phyloP scores from a whole-genome alignment of 306 rosid genomes.

The Lotus japonicus region DNA sequence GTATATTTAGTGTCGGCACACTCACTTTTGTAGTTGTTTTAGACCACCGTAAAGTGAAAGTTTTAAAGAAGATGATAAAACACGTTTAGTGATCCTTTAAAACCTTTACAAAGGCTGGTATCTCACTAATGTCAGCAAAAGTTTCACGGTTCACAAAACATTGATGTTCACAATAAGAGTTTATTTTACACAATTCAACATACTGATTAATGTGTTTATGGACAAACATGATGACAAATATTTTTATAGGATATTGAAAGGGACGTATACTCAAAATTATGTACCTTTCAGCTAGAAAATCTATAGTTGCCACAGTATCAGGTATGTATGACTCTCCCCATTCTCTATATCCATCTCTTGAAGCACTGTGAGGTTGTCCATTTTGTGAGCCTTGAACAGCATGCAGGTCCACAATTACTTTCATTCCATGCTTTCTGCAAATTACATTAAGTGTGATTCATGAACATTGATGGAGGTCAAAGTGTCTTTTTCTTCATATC shows the following conservation, averaged over 20 bases:
- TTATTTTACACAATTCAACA: too few species aligned
- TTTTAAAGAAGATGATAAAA: too few species aligned
- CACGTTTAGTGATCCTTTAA: too few species aligned
- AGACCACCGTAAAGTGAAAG: too few species aligned
- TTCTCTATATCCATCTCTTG: slow-evolving; percentile 53
- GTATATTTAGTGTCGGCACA: too few species aligned
- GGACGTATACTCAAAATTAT: not conserved
- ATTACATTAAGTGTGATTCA: not conserved
- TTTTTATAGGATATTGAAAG: not conserved
- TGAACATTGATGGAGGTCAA: not conserved
- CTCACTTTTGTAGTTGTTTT: too few species aligned
- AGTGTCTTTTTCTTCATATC: not conserved
- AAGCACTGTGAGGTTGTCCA: slow-evolving; percentile 44
- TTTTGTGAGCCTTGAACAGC: slow-evolving; percentile 60
- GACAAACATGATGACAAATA: not conserved
- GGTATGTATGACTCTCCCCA: slow-evolving; percentile 49
- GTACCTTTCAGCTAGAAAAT: slow-evolving; percentile 48
- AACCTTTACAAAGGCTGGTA: too few species aligned
- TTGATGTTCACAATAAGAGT: too few species aligned
- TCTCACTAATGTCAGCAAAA: too few species aligned
- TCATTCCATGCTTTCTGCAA: slow-evolving; percentile 45
- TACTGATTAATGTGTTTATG: not conserved
- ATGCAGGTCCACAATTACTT: slow-evolving; percentile 60
- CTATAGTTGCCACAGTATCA: slow-evolving; percentile 44
- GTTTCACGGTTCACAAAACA: too few species aligned